Evolutionary conservation across 768 basidiomycete genomes (phyloP).

Genomic region (Termitomyces sp.): DNA sequence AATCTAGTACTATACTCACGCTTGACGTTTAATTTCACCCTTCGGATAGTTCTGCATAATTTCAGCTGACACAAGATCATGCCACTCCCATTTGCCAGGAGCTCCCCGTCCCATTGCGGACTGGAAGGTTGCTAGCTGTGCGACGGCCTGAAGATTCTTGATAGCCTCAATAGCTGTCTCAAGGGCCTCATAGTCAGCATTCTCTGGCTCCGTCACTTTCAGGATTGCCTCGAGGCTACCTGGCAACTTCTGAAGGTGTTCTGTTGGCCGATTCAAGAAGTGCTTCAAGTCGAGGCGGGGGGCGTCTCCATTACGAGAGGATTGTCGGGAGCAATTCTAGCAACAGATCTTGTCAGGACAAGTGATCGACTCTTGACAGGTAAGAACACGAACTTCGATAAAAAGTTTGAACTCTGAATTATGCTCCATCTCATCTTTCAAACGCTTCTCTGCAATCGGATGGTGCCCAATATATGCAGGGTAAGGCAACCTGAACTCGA

Average conservation of each 20-base stretch:
- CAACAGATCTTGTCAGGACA: background rate
- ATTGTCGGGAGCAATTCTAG: conserved; percentile 37
- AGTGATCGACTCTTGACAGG: background rate
- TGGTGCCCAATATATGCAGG: conserved; percentile 82
- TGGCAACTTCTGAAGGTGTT: conserved; percentile 82
- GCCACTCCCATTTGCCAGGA: conserved; percentile 84
- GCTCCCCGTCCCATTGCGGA: conserved; percentile 79
- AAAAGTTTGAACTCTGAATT: conserved; percentile 82
- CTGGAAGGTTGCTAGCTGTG: conserved; percentile 87
- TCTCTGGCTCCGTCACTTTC: conserved; percentile 74
- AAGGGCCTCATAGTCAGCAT: conserved; percentile 79
- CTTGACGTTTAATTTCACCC: conserved; percentile 77
- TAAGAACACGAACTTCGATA: conserved; percentile 58
- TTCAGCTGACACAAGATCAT: conserved; percentile 75
- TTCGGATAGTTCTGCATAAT: conserved; percentile 55
- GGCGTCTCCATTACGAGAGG: conserved; percentile 31
- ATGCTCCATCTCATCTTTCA: conserved; percentile 80
- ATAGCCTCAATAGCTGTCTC: conserved; percentile 82
- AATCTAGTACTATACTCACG: conserved; percentile 42
- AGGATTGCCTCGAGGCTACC: conserved; percentile 81
- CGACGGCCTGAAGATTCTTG: conserved; percentile 71
- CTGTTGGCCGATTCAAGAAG: conserved; percentile 72
- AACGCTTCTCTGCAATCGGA: conserved; percentile 76
- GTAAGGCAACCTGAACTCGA: conserved; percentile 84
- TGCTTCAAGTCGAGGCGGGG: conserved; percentile 63